Conservation (phyloP, 495 filamentous ascomycete species). For the Aspergillus heteromorphus region DNA sequence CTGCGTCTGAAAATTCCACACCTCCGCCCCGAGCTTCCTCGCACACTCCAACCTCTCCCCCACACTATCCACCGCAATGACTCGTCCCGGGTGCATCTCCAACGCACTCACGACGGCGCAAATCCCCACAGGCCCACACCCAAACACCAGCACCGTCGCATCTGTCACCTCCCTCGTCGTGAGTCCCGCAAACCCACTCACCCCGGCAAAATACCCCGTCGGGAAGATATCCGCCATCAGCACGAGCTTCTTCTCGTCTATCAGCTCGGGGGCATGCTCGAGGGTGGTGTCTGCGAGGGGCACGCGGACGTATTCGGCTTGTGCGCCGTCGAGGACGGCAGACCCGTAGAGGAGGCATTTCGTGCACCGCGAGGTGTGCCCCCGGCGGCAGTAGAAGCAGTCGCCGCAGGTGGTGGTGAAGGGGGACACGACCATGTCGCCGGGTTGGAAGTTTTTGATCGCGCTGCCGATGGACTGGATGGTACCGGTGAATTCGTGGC, state of each 20-base stretch:
- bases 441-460: conserved; percentile 59
- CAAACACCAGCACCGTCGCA: conserved; percentile 67
- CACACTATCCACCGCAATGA: conserved; percentile 78
- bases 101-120: conserved; percentile 76
- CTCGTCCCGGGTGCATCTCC: conserved; percentile 60
- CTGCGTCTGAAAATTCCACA: conserved; percentile 58
- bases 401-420: conserved; percentile 61
- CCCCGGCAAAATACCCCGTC: conserved; percentile 77
- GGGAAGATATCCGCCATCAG: conserved; percentile 54
- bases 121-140: conserved; percentile 78
- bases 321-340: conserved; percentile 63
- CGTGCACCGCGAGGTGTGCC: conserved; percentile 48
- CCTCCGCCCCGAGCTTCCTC: conserved; percentile 64
- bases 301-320: conserved; percentile 80
- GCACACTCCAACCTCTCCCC: conserved; percentile 66
- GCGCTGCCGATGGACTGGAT: conserved; percentile 53
- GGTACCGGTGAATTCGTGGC: conserved; percentile 63
- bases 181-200: conserved; percentile 61
- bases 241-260: conserved; percentile 65
- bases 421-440: conserved; percentile 66
- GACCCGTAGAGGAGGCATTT: conserved; percentile 67
- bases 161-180: conserved; percentile 48
- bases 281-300: conserved; percentile 75
- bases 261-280: conserved; percentile 57
- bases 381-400: conserved; percentile 72